These are phyloP conservation scores for Syzygium aromaticum DNA, from an alignment of 345 rosid species.

Conservation along the genomic window DNA sequence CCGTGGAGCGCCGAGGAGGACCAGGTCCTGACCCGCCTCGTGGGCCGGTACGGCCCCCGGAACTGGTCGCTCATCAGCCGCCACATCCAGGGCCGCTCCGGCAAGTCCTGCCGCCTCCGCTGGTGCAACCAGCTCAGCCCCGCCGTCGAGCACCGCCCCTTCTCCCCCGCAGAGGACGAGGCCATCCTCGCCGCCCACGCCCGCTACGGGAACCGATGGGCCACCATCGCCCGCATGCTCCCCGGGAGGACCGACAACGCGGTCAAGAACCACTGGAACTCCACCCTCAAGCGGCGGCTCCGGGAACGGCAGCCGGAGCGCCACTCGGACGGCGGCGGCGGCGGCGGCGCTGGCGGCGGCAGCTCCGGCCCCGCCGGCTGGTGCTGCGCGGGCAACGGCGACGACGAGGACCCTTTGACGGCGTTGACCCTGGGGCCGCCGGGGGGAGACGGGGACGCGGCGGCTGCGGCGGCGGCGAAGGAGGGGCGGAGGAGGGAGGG, in stretches of 20 bases:
- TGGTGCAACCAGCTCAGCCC: not conserved
- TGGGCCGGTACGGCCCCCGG: conserved; percentile 33
- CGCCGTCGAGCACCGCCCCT: not conserved
- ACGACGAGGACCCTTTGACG: conserved; percentile 46
- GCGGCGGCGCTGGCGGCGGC: conserved; percentile 8
- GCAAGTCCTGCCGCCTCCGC: not conserved
- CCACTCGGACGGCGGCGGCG: conserved; percentile 36
- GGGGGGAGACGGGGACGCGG: conserved; percentile 11
- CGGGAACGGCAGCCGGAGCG: conserved; percentile 50
- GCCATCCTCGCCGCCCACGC: not conserved
- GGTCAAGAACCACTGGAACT: not conserved
- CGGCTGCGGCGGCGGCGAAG: not conserved
- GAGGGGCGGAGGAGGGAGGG: conserved; percentile 22
- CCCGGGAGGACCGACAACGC: not conserved
- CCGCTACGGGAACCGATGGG: not conserved
- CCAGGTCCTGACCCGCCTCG: conserved; percentile 42
- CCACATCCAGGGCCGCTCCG: not conserved
- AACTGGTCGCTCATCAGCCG: not conserved
- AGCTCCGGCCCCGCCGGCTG: not conserved
- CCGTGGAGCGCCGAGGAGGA: conserved; percentile 78
- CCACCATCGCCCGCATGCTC: not conserved
- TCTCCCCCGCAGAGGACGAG: not conserved
- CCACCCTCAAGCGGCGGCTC: conserved; percentile 19
- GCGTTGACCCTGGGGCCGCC: conserved; percentile 67
- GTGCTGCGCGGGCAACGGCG: conserved; percentile 37